Percentiles rank a stretch among this genome's conserved stretches.
Evolutionary conservation across 129 eudicot genomes (phyloP).

Genomic region (Chrysanthemum lavandulifolium): DNA sequence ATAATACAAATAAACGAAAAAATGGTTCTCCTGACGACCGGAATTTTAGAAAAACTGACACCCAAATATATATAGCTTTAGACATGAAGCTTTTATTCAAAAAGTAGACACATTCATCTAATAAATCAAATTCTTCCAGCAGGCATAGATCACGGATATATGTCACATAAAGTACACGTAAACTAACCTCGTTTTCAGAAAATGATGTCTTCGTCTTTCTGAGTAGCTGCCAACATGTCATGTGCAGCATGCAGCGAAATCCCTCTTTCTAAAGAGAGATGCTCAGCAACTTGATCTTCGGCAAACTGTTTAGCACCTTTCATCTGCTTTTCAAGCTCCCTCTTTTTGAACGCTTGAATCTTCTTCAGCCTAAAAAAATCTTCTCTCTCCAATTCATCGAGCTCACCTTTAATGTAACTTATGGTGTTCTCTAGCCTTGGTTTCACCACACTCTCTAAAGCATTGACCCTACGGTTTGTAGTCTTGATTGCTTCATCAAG

Average conservation of each 20-base stretch:
- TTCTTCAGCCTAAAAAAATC: constrained; percentile 91
- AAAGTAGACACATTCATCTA: constrained; percentile 27
- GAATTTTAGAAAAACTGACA: neutral
- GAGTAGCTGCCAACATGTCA: constrained; percentile 42
- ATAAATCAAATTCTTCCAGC: constrained; percentile 19
- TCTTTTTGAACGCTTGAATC: constrained; percentile 79
- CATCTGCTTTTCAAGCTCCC: constrained; percentile 68
- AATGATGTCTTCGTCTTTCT: constrained; percentile 76
- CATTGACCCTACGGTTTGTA: constrained; percentile 93
- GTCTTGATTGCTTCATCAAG: constrained; percentile 95
- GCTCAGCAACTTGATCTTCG: constrained; percentile 53
- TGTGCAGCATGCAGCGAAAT: constrained; percentile 56
- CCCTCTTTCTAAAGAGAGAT: constrained; percentile 50
- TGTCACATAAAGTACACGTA: neutral
- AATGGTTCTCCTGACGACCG: neutral
- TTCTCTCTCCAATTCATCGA: constrained; percentile 88
- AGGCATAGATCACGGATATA: constrained; percentile 10
- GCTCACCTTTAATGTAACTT: constrained; percentile 75
- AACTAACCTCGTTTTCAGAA: constrained; percentile 58
- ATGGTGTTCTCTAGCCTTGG: constrained; percentile 81
- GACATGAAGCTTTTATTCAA: constrained; percentile 32
- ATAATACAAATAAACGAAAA: constrained; percentile 23
- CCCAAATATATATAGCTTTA: constrained; percentile 23
- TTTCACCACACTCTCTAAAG: constrained; percentile 86
- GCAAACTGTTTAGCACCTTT: constrained; percentile 54